phyloP scores from a whole-genome alignment of 495 filamentous ascomycete genomes.

The Chaetomium fimeti region DNA sequence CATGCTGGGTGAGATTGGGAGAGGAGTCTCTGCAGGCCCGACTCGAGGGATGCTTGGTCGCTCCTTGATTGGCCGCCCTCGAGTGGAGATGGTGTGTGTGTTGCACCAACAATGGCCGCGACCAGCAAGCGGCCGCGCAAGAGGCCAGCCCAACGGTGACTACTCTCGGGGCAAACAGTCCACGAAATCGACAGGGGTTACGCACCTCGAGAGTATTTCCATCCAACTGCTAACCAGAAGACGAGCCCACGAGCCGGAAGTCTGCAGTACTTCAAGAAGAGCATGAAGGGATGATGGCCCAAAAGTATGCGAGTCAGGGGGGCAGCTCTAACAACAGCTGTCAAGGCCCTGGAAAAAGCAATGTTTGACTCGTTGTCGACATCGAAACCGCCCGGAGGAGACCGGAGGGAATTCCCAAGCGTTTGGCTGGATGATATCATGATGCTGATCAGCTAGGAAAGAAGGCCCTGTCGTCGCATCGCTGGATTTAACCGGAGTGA shows the following conservation, averaged over 20 bases:
- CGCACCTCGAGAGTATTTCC: too few relatives aligned
- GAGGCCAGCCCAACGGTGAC: neutral
- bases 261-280: too few relatives aligned
- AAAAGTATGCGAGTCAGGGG: too few relatives aligned
- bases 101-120: constrained; percentile 11
- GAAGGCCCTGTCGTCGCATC: too few relatives aligned
- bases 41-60: constrained; percentile 13
- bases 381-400: too few relatives aligned
- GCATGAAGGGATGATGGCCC: too few relatives aligned
- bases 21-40: neutral
- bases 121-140: neutral
- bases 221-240: too few relatives aligned
- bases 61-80: constrained; percentile 6
- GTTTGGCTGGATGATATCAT: constrained; percentile 23
- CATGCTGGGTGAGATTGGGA: neutral
- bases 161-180: neutral
- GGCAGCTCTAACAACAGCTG: too few relatives aligned
- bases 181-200: neutral
- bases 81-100: neutral
- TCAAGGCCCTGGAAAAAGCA: too few relatives aligned
- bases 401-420: neutral
- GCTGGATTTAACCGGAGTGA: neutral
- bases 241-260: too few relatives aligned
- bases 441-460: constrained; percentile 12
- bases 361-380: too few relatives aligned